Percentiles rank a stretch among this genome's conserved stretches.
Conservation (phyloP, 2,329 filamentous ascomycete species). For the Aspergillus texensis region DNA sequence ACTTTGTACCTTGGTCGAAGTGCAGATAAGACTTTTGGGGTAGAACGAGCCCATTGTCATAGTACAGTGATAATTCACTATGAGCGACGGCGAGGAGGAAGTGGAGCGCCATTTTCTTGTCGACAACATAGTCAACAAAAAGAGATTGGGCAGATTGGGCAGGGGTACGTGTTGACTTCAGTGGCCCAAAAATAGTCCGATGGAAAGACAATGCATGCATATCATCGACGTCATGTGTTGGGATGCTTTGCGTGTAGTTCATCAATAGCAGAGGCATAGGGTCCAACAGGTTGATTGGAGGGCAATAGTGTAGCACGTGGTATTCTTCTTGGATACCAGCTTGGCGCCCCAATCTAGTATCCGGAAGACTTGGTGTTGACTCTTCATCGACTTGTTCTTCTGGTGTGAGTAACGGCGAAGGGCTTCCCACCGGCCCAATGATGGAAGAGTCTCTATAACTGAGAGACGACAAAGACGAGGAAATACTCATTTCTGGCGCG, state of each 20-base stretch:
- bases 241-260: background rate
- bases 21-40: conserved; percentile 10
- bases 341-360: background rate
- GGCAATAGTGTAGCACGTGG: background rate
- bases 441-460: background rate
- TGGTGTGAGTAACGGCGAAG: background rate
- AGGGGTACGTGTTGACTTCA: conserved; percentile 13
- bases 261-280: background rate
- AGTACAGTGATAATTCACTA: conserved; percentile 13
- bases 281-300: too few relatives aligned
- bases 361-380: background rate
- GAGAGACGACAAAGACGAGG: background rate
- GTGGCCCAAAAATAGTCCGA: conserved; percentile 10
- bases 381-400: background rate
- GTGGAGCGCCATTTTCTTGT: conserved; percentile 12
- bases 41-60: conserved; percentile 2
- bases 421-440: background rate
- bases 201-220: conserved; percentile 14
- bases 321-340: background rate
- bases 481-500: background rate
- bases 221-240: conserved; percentile 6
- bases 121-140: conserved; percentile 8
- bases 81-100: conserved; percentile 18
- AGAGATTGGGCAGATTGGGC: conserved; percentile 10
- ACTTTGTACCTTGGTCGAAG: conserved; percentile 10